phyloP scores from a whole-genome alignment of 2,329 filamentous ascomycete genomes.

The Calonectria naviculata region DNA sequence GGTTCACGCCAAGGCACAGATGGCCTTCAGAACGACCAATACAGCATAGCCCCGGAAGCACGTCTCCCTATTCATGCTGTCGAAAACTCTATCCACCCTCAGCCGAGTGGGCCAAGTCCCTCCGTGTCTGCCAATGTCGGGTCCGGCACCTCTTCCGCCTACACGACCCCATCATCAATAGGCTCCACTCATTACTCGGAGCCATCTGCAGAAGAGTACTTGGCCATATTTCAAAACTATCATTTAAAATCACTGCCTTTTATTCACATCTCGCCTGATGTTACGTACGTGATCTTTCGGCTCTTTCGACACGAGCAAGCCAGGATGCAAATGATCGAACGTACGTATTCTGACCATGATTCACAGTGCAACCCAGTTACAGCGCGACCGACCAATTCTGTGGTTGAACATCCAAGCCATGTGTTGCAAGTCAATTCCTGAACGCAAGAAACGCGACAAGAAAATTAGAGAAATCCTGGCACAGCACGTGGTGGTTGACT shows the following conservation, averaged over 20 bases:
- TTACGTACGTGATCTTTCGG: constrained; percentile 15
- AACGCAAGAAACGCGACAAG: constrained; percentile 32
- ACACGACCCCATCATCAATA: background rate
- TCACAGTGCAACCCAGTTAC: constrained; percentile 35
- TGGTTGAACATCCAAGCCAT: constrained; percentile 50
- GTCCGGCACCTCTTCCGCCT: background rate
- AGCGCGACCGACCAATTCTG: constrained; percentile 46
- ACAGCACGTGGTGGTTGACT: constrained; percentile 36
- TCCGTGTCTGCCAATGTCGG: background rate
- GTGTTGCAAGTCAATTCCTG: constrained; percentile 30
- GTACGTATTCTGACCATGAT: background rate
- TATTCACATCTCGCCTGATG: constrained; percentile 29
- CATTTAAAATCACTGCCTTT: constrained; percentile 44
- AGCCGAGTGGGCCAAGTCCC: background rate
- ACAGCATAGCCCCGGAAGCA: background rate
- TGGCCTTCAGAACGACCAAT: background rate
- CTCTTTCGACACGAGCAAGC: background rate
- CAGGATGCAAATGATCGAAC: background rate
- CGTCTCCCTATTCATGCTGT: background rate
- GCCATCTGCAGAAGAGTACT: constrained; percentile 11
- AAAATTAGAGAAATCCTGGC: constrained; percentile 33
- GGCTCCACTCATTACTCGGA: background rate
- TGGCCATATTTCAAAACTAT: constrained; percentile 32
- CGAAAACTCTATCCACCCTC: background rate
- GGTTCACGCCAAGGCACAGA: background rate